phyloP scores from a whole-genome alignment of 768 basidiomycete species.

The Ramaria rubella region DNA sequence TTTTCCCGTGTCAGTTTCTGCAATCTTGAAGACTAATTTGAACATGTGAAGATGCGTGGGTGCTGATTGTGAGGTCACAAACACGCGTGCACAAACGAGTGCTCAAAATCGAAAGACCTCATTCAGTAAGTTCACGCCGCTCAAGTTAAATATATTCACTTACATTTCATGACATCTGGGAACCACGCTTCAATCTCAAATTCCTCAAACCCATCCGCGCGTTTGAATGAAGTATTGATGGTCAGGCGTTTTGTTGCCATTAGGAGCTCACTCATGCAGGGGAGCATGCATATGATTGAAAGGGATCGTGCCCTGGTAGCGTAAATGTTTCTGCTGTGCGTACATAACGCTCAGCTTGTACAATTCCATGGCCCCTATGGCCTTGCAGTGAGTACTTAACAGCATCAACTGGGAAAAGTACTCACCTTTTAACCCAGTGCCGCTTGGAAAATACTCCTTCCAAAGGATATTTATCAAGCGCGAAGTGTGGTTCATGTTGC shows the following conservation, averaged over 20 bases:
- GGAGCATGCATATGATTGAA: slow-evolving; percentile 20
- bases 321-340: slow-evolving; percentile 16
- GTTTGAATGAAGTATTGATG: slow-evolving; percentile 16
- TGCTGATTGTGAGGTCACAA: slow-evolving; percentile 22
- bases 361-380: slow-evolving; percentile 1
- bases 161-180: slow-evolving; percentile 8
- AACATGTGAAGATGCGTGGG: slow-evolving; percentile 23
- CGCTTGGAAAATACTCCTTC: slow-evolving; percentile 16
- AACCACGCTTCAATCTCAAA: slow-evolving; percentile 17
- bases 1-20: slow-evolving; percentile 15
- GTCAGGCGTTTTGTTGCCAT: slow-evolving; percentile 8
- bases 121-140: neutral
- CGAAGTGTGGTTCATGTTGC: slow-evolving; percentile 19
- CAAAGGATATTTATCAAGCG: slow-evolving; percentile 19
- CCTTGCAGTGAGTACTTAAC: neutral
- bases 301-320: neutral
- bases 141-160: neutral
- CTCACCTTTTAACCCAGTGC: slow-evolving; percentile 22
- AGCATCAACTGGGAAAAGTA: neutral
- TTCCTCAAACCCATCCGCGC: too few species aligned
- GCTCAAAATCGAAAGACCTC: slow-evolving; percentile 12
- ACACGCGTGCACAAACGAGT: slow-evolving; percentile 18
- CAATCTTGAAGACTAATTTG: slow-evolving; percentile 18
- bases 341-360: slow-evolving; percentile 16
- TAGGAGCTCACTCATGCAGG: slow-evolving; percentile 15